A percentile compares a stretch with the other conserved stretches of the same genome.
Evolutionary conservation across 179 eudicot genomes (phyloP).

Genomic region (Heliamphora ciliata): DNA sequence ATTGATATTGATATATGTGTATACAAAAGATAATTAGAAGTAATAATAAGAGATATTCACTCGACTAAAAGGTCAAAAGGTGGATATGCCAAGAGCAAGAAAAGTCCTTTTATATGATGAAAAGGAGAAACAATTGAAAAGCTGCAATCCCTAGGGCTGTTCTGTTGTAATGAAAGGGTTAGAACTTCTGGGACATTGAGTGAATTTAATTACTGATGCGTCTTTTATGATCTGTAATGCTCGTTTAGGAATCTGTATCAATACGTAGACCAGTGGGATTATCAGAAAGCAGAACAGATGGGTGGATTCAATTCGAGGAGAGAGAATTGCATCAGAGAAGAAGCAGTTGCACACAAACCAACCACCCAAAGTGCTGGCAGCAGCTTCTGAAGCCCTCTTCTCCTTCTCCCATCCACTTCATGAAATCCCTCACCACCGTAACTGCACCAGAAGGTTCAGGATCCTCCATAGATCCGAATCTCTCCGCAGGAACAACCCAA

Average conservation of each 20-base stretch:
- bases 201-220: background rate
- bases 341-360: background rate
- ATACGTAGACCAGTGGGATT: conserved; percentile 17
- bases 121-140: background rate
- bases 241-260: conserved; percentile 18
- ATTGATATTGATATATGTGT: too few species aligned
- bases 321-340: conserved; percentile 5
- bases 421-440: background rate
- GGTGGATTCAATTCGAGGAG: conserved; percentile 16
- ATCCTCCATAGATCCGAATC: background rate
- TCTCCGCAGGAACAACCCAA: background rate
- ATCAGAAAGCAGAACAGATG: conserved; percentile 19
- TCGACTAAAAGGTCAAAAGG: background rate
- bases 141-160: background rate
- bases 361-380: background rate
- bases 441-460: conserved; percentile 6
- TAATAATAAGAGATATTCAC: too few species aligned
- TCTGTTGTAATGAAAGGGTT: background rate
- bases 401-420: conserved; percentile 5
- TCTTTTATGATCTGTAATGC: background rate
- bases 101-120: background rate
- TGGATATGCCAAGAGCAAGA: background rate
- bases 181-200: conserved; percentile 15
- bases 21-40: too few species aligned
- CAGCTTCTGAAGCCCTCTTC: conserved; percentile 11